These are phyloP conservation scores for Babesia ovata DNA, from an alignment of 169 alveolate species.

Conservation along the genomic window DNA sequence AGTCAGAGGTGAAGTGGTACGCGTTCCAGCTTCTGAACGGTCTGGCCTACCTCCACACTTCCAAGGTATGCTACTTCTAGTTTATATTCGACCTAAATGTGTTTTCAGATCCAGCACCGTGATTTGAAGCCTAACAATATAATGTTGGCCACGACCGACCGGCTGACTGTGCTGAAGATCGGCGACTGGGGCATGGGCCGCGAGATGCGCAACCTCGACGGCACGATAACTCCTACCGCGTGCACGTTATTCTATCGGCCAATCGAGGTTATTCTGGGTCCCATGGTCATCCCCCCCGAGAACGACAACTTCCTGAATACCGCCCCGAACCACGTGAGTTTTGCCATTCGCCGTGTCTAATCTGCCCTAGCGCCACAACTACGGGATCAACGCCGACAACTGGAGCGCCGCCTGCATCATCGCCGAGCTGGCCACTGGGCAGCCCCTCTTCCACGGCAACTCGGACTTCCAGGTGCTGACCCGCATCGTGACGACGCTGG, in stretches of 20 bases:
- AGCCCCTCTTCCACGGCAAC: constrained; percentile 87
- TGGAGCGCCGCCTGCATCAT: constrained; percentile 90
- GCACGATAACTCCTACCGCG: constrained; percentile 87
- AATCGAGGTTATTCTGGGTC: constrained; percentile 78
- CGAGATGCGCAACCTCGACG: constrained; percentile 80
- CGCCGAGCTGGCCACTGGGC: constrained; percentile 86
- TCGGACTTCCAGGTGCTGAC: constrained; percentile 82
- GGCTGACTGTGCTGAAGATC: constrained; percentile 78
- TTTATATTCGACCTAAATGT: background rate
- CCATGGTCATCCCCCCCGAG: constrained; percentile 17
- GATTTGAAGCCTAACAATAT: constrained; percentile 91
- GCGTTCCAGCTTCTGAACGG: constrained; percentile 95
- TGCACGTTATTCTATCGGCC: constrained; percentile 88
- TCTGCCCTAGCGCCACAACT: constrained; percentile 53
- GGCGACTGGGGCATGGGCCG: constrained; percentile 91
- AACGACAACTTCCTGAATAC: background rate
- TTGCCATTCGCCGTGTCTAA: background rate
- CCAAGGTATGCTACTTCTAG: constrained; percentile 71
- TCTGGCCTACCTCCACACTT: constrained; percentile 92
- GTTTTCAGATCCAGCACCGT: constrained; percentile 80
- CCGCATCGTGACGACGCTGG: constrained; percentile 81
- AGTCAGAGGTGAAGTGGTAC: constrained; percentile 82
- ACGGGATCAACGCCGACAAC: constrained; percentile 83
- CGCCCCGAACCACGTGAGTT: constrained; percentile 25
- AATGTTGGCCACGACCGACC: constrained; percentile 77